Conservation (phyloP, 768 basidiomycete genomes). For the Hebeloma cylindrosporum region DNA sequence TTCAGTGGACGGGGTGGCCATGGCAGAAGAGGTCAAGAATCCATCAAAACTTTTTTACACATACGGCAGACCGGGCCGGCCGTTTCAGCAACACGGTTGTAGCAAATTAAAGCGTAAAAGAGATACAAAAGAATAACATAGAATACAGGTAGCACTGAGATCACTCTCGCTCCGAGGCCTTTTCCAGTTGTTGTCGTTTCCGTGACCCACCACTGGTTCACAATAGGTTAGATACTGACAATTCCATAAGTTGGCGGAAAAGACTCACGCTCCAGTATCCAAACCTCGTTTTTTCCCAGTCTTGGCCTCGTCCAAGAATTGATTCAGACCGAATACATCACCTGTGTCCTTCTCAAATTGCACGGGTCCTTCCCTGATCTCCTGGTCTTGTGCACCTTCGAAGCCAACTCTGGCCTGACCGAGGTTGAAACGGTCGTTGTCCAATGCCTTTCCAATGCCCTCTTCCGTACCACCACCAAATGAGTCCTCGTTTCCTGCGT, state of each 20-base stretch:
- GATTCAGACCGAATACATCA: constrained; percentile 96
- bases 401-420: constrained; percentile 86
- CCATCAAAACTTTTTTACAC: too few species aligned
- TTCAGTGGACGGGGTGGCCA: constrained; percentile 15
- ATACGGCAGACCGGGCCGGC: too few species aligned
- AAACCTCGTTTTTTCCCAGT: constrained; percentile 89
- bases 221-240: constrained; percentile 2
- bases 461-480: constrained; percentile 96
- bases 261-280: constrained; percentile 68
- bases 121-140: constrained; percentile 6
- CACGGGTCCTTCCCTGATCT: constrained; percentile 88
- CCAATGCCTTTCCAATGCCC: constrained; percentile 86
- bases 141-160: constrained; percentile 10
- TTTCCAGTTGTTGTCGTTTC: constrained; percentile 69
- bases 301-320: constrained; percentile 97
- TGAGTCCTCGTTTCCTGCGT: constrained; percentile 84
- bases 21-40: too few species aligned
- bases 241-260: neutral
- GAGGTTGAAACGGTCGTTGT: constrained; percentile 91
- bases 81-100: too few species aligned
- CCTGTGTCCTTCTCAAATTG: constrained; percentile 97
- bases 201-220: constrained; percentile 54
- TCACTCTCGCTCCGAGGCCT: constrained; percentile 46
- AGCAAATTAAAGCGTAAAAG: too few species aligned
- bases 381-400: constrained; percentile 86